Evolutionary conservation across 331 rosid species (phyloP).

Genomic region (Telfairia occidentalis): DNA sequence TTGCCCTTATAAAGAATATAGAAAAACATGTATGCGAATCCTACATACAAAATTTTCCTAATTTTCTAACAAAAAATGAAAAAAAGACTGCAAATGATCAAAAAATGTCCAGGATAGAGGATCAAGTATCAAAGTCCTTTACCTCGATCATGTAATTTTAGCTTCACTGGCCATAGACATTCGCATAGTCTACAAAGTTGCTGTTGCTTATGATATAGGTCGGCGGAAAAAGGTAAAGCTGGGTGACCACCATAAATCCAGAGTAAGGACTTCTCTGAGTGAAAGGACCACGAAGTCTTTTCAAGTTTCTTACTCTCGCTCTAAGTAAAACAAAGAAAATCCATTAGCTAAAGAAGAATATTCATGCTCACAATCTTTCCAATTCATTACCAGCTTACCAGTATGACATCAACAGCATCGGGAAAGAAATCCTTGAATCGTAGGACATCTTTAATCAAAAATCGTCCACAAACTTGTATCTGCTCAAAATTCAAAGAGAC

Average conservation of each 20-base stretch:
- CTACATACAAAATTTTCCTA: neutral
- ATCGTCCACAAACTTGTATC: conserved; percentile 46
- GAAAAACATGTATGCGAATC: neutral
- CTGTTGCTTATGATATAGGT: conserved; percentile 40
- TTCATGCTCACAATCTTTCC: conserved; percentile 4
- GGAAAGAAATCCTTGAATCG: conserved; percentile 42
- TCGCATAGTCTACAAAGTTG: conserved; percentile 47
- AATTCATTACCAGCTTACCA: conserved; percentile 43
- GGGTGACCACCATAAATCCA: conserved; percentile 97
- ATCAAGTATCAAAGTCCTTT: neutral
- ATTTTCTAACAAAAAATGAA: neutral
- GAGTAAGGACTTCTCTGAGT: conserved; percentile 52
- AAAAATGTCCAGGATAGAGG: neutral
- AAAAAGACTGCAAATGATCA: neutral
- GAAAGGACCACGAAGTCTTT: conserved; percentile 18
- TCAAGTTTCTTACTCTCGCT: conserved; percentile 36
- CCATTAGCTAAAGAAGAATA: conserved; percentile 13
- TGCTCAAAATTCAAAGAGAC: conserved; percentile 35
- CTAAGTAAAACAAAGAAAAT: conserved; percentile 23
- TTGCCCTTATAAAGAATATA: neutral
- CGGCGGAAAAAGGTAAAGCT: conserved; percentile 44
- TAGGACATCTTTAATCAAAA: conserved; percentile 42
- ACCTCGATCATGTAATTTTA: conserved; percentile 34
- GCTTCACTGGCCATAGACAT: conserved; percentile 47
- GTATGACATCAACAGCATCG: conserved; percentile 32